A percentile compares a stretch with the other conserved stretches of the same genome.
Conservation (phyloP, 2,329 filamentous ascomycete species). For the Cucurbitaria berberidis region DNA sequence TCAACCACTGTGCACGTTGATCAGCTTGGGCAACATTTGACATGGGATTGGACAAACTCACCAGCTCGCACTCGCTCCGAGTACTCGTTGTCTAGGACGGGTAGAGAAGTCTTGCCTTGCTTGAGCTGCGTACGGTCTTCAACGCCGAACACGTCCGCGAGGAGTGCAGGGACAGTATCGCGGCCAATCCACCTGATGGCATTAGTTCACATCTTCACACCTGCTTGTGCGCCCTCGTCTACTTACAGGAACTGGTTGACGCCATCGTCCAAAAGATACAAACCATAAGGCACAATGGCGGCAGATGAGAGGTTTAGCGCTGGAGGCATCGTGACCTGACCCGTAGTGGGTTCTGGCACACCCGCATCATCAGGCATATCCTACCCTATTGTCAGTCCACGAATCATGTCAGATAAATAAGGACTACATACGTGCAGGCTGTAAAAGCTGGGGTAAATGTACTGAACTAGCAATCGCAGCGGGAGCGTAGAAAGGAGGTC, state of each 20-base stretch:
- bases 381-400: constrained; percentile 70
- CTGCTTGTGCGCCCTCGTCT: not conserved
- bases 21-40: not conserved
- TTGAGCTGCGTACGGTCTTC: constrained; percentile 82
- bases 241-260: constrained; percentile 85
- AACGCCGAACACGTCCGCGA: constrained; percentile 88
- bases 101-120: constrained; percentile 87
- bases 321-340: constrained; percentile 86
- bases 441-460: constrained; percentile 66
- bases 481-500: constrained; percentile 94
- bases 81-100: constrained; percentile 92
- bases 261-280: constrained; percentile 96
- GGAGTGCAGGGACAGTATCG: constrained; percentile 87
- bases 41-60: constrained; percentile 6
- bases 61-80: constrained; percentile 80
- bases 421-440: constrained; percentile 34
- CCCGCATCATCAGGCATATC: constrained; percentile 97
- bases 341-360: constrained; percentile 81
- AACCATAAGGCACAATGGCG: constrained; percentile 82
- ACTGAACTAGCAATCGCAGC: constrained; percentile 87
- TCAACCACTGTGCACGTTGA: constrained; percentile 70
- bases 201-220: constrained; percentile 5
- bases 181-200: constrained; percentile 77
- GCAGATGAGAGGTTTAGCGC: constrained; percentile 86
- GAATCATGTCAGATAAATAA: not conserved